Evolutionary conservation across 2,329 filamentous ascomycete genomes (phyloP).

Genomic region (Hawksworthiomyces lignivorus): DNA sequence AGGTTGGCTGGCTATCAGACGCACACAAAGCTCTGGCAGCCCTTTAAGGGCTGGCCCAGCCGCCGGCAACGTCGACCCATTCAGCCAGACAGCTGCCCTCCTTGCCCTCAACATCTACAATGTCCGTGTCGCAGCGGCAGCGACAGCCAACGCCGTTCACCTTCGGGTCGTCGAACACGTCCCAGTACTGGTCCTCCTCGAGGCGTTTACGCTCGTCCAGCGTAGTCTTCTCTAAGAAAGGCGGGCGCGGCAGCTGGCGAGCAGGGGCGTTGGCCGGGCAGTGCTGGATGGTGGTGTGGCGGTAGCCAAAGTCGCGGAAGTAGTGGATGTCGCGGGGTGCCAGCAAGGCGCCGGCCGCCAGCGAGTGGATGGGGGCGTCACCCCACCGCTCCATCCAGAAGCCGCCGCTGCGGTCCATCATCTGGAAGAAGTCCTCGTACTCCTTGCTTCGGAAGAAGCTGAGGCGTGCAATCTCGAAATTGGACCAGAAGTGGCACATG

Average conservation of each 20-base stretch:
- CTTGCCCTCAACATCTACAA: conserved; percentile 95
- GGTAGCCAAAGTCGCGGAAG: conserved; percentile 97
- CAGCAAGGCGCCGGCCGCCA: conserved; percentile 84
- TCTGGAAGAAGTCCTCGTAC: conserved; percentile 96
- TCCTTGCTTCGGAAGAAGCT: conserved; percentile 96
- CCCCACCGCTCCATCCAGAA: conserved; percentile 99
- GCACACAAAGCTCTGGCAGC: too few species aligned
- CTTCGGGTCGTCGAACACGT: conserved; percentile 73
- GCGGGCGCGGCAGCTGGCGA: conserved; percentile 71
- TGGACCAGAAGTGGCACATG: conserved; percentile 99
- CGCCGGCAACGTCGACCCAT: conserved; percentile 95
- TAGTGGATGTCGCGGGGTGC: conserved; percentile 84
- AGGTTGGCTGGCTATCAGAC: too few species aligned
- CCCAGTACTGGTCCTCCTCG: conserved; percentile 97
- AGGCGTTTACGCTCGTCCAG: conserved; percentile 72
- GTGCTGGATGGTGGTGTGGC: conserved; percentile 97
- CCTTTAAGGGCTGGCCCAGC: conserved; percentile 59
- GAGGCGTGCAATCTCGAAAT: conserved; percentile 93
- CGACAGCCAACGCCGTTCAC: conserved; percentile 96
- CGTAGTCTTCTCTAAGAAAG: conserved; percentile 76
- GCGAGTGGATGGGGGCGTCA: conserved; percentile 95
- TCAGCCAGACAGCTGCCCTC: conserved; percentile 90
- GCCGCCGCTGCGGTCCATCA: conserved; percentile 96
- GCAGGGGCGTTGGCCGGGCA: conserved; percentile 92
- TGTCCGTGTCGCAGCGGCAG: conserved; percentile 94